Evolutionary conservation across 495 filamentous ascomycete genomes (phyloP).

Genomic region (Beverwykella pulmonaria): DNA sequence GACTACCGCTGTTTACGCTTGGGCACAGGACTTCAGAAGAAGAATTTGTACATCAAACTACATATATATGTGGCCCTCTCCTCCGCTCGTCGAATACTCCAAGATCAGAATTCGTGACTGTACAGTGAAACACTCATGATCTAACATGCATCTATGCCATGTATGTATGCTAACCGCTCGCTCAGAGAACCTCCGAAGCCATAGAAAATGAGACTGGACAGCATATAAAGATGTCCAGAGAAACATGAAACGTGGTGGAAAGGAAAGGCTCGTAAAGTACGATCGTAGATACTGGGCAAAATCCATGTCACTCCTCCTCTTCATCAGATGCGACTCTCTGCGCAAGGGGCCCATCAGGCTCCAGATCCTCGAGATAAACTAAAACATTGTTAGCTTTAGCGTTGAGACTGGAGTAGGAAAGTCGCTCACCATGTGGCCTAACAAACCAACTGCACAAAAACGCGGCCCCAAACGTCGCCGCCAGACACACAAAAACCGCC

Average conservation of each 20-base stretch:
- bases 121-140: neutral
- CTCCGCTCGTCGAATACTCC: no score
- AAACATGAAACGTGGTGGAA: no score
- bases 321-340: neutral
- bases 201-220: no score
- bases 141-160: neutral
- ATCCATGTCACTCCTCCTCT: neutral
- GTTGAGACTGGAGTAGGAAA: neutral
- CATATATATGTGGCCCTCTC: no score
- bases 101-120: neutral
- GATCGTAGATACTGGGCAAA: neutral
- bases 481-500: slow-evolving; percentile 78
- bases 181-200: neutral
- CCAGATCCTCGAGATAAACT: slow-evolving; percentile 25
- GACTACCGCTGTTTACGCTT: no score
- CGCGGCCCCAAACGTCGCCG: slow-evolving; percentile 65
- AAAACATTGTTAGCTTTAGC: neutral
- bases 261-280: no score
- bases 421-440: slow-evolving; percentile 67
- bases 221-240: no score
- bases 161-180: neutral
- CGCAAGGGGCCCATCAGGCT: slow-evolving; percentile 6
- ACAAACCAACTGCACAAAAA: slow-evolving; percentile 69
- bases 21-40: no score
- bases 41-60: no score